phyloP scores from a whole-genome alignment of 345 rosid species.

The thale cress (Arabidopsis thaliana) region TAIR10.1 NC_003070.9:29021001-29021500 shows the following conservation, averaged over 20 bases:
- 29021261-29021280: conserved; percentile 72
- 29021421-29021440: conserved; percentile 16
- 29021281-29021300: conserved; percentile 51
- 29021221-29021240: conserved; percentile 88
- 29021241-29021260: conserved; percentile 68
- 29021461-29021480: conserved; percentile 60
- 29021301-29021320: conserved; percentile 52
- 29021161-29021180: conserved; percentile 80
- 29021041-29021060: conserved; percentile 34
- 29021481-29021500: conserved; percentile 67
- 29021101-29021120: conserved; percentile 76
- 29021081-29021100: conserved; percentile 52
- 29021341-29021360: conserved; percentile 50
- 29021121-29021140: conserved; percentile 69
- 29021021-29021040: conserved; percentile 48
- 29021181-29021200: conserved; percentile 69
- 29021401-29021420: not conserved
- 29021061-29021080: conserved; percentile 40
- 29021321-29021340: conserved; percentile 50
- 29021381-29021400: conserved; percentile 5
- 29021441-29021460: conserved; percentile 43
- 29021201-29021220: conserved; percentile 83
- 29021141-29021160: conserved; percentile 62
- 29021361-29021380: conserved; percentile 32
- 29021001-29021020: conserved; percentile 54